These are phyloP conservation scores for Sideroxylon spinosum DNA, from an alignment of 179 eudicot species.

Conservation along the genomic window DNA sequence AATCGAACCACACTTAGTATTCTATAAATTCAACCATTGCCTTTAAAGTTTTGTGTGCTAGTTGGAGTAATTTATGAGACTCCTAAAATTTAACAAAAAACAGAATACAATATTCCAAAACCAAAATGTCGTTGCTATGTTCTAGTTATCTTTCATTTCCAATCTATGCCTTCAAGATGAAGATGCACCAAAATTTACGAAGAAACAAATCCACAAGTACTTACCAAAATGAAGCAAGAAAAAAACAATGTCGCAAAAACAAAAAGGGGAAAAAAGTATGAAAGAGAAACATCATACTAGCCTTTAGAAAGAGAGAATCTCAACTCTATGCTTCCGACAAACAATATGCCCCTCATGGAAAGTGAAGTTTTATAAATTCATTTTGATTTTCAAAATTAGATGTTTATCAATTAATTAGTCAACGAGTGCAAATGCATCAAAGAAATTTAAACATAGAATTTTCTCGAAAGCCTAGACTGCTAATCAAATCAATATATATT, in stretches of 20 bases:
- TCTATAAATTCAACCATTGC: constrained; percentile 94
- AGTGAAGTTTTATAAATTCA: not conserved
- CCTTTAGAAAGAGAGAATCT: not conserved
- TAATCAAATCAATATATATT: not conserved
- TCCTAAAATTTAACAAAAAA: constrained; percentile 45
- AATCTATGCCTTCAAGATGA: not conserved
- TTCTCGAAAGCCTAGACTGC: not conserved
- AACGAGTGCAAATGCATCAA: not conserved
- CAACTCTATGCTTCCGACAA: not conserved
- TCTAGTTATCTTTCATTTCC: too few relatives aligned
- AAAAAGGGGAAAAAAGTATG: not conserved
- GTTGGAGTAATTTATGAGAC: constrained; percentile 81
- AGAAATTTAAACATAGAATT: not conserved
- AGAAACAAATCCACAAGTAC: not conserved
- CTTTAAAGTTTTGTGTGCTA: constrained; percentile 72
- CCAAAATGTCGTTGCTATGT: too few relatives aligned
- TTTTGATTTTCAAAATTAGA: not conserved
- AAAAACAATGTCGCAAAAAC: not conserved
- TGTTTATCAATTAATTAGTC: not conserved
- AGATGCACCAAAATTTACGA: constrained; percentile 7
- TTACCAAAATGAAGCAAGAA: not conserved
- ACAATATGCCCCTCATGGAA: not conserved
- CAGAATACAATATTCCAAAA: not conserved
- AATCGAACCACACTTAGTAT: constrained; percentile 53
- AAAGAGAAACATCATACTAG: not conserved